Conservation (phyloP, 169 alveolate genomes). For the Plasmodium cynomolgi region DNA sequence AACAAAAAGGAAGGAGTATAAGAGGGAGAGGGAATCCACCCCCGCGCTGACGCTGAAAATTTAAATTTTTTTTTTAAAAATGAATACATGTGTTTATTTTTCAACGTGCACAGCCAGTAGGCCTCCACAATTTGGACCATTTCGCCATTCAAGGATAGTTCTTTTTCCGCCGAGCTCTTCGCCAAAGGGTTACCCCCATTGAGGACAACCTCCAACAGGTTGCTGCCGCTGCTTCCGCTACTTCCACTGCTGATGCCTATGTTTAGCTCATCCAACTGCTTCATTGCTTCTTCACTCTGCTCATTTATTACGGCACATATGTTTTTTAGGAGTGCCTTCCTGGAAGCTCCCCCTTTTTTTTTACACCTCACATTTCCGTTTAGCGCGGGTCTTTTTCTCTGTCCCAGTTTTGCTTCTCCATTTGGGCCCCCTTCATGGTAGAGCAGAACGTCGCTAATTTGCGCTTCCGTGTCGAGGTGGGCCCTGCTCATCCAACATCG, state of each 20-base stretch:
- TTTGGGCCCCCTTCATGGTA: not conserved
- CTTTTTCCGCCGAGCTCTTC: not conserved
- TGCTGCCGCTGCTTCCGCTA: not conserved
- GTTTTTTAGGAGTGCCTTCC: conserved; percentile 3
- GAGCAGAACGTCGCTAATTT: not conserved
- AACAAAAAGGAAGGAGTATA: conserved; percentile 49
- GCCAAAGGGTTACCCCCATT: not conserved
- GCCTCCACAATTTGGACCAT: conserved; percentile 31
- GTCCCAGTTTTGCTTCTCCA: not conserved
- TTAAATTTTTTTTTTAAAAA: conserved; percentile 43
- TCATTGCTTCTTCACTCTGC: conserved; percentile 27
- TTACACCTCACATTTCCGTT: not conserved
- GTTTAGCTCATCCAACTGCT: conserved; percentile 10
- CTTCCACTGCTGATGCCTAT: not conserved
- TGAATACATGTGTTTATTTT: conserved; percentile 4
- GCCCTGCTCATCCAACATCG: not conserved
- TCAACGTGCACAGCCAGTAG: conserved; percentile 21
- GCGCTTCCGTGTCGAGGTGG: not conserved
- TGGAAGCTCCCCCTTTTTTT: not conserved
- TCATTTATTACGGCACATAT: conserved; percentile 21
- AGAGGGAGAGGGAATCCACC: conserved; percentile 43
- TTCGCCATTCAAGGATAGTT: not conserved
- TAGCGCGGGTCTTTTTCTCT: not conserved
- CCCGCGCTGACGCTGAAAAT: conserved; percentile 71
- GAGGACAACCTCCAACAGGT: not conserved